Evolutionary conservation across 176 grass and related monocot genomes (phyloP).

Genomic region (Leersia perrieri): DNA sequence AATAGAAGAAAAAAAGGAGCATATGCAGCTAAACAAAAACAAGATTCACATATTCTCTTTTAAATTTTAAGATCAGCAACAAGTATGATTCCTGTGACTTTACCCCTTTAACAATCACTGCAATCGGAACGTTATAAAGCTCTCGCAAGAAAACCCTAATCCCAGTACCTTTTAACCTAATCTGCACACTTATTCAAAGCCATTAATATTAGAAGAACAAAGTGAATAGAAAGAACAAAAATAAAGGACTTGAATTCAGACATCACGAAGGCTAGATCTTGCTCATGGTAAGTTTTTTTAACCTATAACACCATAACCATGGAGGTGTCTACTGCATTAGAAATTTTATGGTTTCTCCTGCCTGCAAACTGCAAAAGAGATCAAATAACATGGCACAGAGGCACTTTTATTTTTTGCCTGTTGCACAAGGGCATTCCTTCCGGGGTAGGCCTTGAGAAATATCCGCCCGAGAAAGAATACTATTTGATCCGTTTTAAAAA

Average conservation of each 20-base stretch:
- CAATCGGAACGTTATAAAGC: constrained; percentile 34
- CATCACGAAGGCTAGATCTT: constrained; percentile 15
- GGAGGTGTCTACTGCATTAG: background rate
- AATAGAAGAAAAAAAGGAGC: constrained; percentile 27
- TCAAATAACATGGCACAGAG: constrained; percentile 36
- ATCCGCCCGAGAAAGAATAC: constrained; percentile 46
- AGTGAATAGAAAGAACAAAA: background rate
- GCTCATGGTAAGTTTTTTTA: constrained; percentile 6
- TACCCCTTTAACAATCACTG: constrained; percentile 29
- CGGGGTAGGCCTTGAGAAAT: constrained; percentile 35
- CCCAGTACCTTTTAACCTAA: constrained; percentile 47
- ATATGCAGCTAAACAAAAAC: constrained; percentile 40
- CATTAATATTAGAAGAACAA: constrained; percentile 35
- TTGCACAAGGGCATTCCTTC: constrained; percentile 42
- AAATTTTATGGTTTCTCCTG: constrained; percentile 29
- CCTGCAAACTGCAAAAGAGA: constrained; percentile 61
- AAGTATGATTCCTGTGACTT: constrained; percentile 38
- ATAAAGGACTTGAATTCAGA: background rate
- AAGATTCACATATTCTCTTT: constrained; percentile 18
- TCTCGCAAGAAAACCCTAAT: constrained; percentile 38
- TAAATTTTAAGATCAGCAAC: constrained; percentile 32
- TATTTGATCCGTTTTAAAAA: constrained; percentile 44
- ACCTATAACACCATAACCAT: no score
- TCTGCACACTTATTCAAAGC: constrained; percentile 49
- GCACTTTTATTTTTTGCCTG: constrained; percentile 32